phyloP scores from a whole-genome alignment of 306 rosid genomes.

The Cucumis cinereus region DNA sequence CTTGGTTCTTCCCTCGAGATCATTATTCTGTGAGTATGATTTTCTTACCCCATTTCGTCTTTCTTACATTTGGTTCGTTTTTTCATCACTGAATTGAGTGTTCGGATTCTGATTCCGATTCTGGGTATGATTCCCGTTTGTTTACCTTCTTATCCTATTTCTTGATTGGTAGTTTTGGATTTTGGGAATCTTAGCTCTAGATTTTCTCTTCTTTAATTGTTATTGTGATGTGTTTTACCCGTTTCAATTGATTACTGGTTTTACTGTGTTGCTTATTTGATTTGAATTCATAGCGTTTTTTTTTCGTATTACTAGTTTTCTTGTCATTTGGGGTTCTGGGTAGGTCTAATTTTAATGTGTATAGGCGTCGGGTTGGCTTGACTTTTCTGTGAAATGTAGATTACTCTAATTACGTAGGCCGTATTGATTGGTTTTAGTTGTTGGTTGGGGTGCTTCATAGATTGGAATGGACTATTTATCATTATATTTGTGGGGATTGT shows the following conservation, averaged over 20 bases:
- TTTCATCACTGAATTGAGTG: not conserved
- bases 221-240: not conserved
- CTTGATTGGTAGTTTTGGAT: not conserved
- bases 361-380: not conserved
- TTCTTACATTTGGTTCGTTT: not conserved
- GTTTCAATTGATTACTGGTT: not conserved
- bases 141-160: not conserved
- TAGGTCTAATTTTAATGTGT: not conserved
- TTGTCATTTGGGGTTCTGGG: not conserved
- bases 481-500: not conserved
- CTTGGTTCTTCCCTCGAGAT: not conserved
- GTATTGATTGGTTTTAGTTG: not conserved
- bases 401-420: not conserved
- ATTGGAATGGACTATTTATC: not conserved
- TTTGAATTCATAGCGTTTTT: not conserved
- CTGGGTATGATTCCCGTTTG: not conserved
- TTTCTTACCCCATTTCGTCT: not conserved
- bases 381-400: not conserved
- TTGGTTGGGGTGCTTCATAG: not conserved
- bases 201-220: not conserved
- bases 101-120: not conserved
- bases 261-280: not conserved
- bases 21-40: not conserved
- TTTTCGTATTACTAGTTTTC: not conserved
- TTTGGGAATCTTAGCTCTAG: not conserved